Evolutionary conservation across 139 green algal species (phyloP).

Genomic region (Micractinium conductrix): DNA sequence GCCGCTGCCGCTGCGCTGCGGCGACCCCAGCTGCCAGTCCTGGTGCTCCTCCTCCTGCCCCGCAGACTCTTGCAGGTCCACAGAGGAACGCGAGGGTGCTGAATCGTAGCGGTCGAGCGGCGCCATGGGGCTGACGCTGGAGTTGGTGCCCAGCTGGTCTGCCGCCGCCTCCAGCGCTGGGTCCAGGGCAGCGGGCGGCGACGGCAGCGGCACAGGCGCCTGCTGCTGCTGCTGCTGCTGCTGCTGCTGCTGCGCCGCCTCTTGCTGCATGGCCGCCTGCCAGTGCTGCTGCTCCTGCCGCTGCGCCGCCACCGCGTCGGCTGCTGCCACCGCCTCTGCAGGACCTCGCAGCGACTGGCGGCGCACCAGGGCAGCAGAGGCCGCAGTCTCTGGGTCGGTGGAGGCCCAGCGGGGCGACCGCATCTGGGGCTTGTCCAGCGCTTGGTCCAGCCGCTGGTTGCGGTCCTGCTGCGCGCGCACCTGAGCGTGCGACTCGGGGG

Average conservation of each 20-base stretch:
- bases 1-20: no score
- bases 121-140: no score
- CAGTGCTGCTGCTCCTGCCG: background rate
- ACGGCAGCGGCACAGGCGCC: no score
- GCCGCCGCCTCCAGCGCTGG: no score
- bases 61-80: no score
- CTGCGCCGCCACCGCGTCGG: background rate
- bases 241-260: background rate
- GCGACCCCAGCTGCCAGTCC: background rate
- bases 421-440: background rate
- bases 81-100: no score
- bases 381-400: background rate
- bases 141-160: background rate
- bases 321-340: background rate
- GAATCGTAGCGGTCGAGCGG: background rate
- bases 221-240: background rate
- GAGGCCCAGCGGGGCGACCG: background rate
- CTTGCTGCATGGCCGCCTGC: background rate
- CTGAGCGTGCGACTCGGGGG: constrained; percentile 15
- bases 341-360: background rate
- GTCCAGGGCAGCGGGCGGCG: no score
- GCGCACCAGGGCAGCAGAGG: background rate
- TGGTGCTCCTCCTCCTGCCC: background rate
- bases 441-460: background rate
- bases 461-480: constrained; percentile 25